A percentile compares a stretch with the other conserved stretches of the same genome.
Conservation (phyloP, 805 yeast species). For the Cyberlindnera galapagoensis region DNA sequence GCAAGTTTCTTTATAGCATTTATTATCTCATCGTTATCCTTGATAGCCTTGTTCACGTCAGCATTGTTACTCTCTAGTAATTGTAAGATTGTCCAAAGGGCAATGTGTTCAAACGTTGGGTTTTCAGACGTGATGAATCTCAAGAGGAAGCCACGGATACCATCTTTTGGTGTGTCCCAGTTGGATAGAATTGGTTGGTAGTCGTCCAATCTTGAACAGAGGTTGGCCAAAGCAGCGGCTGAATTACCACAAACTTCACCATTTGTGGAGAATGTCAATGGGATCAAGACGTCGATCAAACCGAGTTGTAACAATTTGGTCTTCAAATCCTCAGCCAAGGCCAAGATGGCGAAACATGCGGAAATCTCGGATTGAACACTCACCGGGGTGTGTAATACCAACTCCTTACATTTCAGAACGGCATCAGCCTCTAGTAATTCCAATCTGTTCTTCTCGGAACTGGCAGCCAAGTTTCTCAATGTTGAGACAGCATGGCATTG, state of each 20-base stretch:
- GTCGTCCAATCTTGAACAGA: constrained; percentile 84
- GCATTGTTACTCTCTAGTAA: constrained; percentile 79
- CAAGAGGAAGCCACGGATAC: constrained; percentile 76
- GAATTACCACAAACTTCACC: constrained; percentile 97
- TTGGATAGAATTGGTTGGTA: constrained; percentile 70
- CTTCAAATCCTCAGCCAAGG: constrained; percentile 92
- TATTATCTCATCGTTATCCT: constrained; percentile 47
- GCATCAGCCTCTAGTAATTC: constrained; percentile 94
- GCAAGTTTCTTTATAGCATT: constrained; percentile 46
- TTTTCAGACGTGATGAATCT: constrained; percentile 78
- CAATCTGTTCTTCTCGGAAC: constrained; percentile 85
- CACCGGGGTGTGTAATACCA: constrained; percentile 81
- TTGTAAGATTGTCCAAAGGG: constrained; percentile 94
- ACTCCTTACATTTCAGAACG: constrained; percentile 83
- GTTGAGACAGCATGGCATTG: constrained; percentile 98
- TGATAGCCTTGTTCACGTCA: constrained; percentile 49
- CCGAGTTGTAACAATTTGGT: constrained; percentile 76
- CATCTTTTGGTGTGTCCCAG: constrained; percentile 79
- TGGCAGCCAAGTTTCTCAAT: constrained; percentile 91
- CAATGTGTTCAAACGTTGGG: constrained; percentile 95
- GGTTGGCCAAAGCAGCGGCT: constrained; percentile 95
- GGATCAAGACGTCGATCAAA: constrained; percentile 81
- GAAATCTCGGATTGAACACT: constrained; percentile 93
- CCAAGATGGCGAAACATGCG: constrained; percentile 95
- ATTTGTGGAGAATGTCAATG: constrained; percentile 79